Percentiles rank a stretch among this genome's conserved stretches.
Evolutionary conservation across 176 grass and related monocot genomes (phyloP).

Genomic region (Phyllostachys edulis): DNA sequence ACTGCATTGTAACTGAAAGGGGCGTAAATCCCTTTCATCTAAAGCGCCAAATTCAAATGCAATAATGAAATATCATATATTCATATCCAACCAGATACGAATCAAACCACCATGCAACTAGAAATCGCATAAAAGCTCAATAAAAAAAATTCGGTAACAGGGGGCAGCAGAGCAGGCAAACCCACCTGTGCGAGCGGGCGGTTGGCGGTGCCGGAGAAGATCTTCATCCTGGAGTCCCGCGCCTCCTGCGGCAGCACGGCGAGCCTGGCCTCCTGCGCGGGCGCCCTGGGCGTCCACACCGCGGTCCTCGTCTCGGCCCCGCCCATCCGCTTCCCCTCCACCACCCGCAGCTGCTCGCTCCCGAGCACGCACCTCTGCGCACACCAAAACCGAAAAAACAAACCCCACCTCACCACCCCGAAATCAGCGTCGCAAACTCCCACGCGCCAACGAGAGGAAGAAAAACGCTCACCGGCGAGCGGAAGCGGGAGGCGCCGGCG

Average conservation of each 20-base stretch:
- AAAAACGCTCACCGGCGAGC: slow-evolving; percentile 44
- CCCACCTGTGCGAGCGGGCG: slow-evolving; percentile 60
- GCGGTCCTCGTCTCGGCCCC: not conserved
- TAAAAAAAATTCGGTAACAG: not conserved
- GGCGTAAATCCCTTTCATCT: not conserved
- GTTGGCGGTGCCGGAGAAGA: slow-evolving; percentile 88
- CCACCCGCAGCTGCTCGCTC: slow-evolving; percentile 41
- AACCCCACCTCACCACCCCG: not conserved
- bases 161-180: not conserved
- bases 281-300: slow-evolving; percentile 24
- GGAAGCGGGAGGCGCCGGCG: slow-evolving; percentile 33
- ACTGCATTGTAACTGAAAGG: not conserved
- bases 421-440: not conserved
- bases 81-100: not conserved
- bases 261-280: slow-evolving; percentile 32
- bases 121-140: not conserved
- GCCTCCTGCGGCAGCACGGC: slow-evolving; percentile 19
- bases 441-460: not conserved
- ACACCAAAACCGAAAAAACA: not conserved
- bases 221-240: slow-evolving; percentile 58
- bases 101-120: not conserved
- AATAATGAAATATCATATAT: not conserved
- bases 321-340: slow-evolving; percentile 18
- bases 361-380: slow-evolving; percentile 45
- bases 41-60: slow-evolving; percentile 1